Percentiles rank a stretch among this genome's conserved stretches.
Conservation (phyloP, 805 yeast species). For the Candida corydali region DNA sequence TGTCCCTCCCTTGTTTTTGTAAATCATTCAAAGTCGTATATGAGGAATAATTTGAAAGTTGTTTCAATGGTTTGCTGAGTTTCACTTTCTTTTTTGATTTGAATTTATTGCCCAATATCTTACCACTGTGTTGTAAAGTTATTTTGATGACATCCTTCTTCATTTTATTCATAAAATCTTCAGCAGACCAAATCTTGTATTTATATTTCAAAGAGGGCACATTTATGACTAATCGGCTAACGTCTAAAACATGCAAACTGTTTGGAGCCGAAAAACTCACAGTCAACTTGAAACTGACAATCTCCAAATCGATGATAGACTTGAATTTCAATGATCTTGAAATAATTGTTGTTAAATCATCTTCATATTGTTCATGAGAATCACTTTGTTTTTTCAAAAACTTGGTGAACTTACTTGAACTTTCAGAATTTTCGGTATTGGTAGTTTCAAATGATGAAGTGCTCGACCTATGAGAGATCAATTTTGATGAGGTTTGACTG, state of each 20-base stretch:
- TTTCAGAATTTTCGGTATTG: conserved; percentile 1
- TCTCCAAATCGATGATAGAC: conserved; percentile 33
- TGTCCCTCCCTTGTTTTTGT: conserved; percentile 25
- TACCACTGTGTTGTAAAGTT: conserved; percentile 65
- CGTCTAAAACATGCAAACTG: conserved; percentile 64
- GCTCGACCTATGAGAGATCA: neutral
- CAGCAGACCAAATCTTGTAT: conserved; percentile 54
- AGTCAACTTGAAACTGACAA: conserved; percentile 39
- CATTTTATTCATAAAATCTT: conserved; percentile 60
- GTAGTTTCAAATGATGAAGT: conserved; percentile 3
- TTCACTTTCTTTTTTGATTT: conserved; percentile 31
- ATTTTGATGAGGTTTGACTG: conserved; percentile 2
- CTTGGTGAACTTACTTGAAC: conserved; percentile 4
- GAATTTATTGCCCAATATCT: conserved; percentile 74
- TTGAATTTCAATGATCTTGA: conserved; percentile 40
- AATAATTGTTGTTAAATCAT: conserved; percentile 34
- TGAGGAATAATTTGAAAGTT: conserved; percentile 34
- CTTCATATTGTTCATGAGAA: conserved; percentile 11
- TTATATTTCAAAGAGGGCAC: conserved; percentile 55
- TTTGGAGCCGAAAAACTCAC: conserved; percentile 79
- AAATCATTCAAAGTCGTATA: conserved; percentile 37
- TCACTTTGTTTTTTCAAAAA: conserved; percentile 1
- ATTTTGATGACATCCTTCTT: conserved; percentile 61
- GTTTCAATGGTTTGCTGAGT: conserved; percentile 31
- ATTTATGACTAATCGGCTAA: conserved; percentile 63